Evolutionary conservation across 129 eudicot genomes (phyloP), one percentile per base, ranked within the genome.

Genomic region (Calendula officinalis): DNA sequence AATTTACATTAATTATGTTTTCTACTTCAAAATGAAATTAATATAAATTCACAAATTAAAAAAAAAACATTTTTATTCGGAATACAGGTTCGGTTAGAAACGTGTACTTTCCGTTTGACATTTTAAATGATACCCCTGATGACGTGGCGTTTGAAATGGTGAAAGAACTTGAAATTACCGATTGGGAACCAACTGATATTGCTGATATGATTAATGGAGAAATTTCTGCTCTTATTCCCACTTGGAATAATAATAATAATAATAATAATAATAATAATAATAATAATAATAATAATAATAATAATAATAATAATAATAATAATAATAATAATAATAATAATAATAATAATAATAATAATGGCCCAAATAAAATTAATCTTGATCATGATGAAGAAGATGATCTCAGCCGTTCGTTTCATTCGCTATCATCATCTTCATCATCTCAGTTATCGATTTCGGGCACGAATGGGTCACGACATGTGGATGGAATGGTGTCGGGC

Each of bases 61-160:
- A 3, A 3, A 7, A 7, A 22, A 22, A 22, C 43, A 34, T 56
- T 1, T 12, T 8, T 22, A 0, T 22, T 22, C 30, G 36, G 45
- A 6, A 16, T 64, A 60, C 69, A 90, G 97, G 97, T 69, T 66
- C 74, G 3, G 95, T 81, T 30, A 78, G 91, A 73, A 83, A 90
- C 41, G 82, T 90, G 7, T 87, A 73, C 75, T 90, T 90, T 42
- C 97, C 97, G 3, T 90, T 83, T 65, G 95, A 86, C 60, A 77
- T 77, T 11, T 71, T 74, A 36, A 75, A 70, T 35, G 97, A 90
- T 66, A 90, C 97, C 6, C 74, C 91, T 1, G 49, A 68, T 12
- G 91, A 86, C 41, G 97, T 90, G 9, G 97, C 97, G 4, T 83
- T 62, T 13, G 97, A 90, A 78, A 90, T 90, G 97, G 95, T 90